Percentiles rank a stretch among this genome's conserved stretches.
These are phyloP conservation scores for Colletotrichum sp. DNA, from an alignment of 2,329 filamentous ascomycete genomes.

Conservation along the genomic window DNA sequence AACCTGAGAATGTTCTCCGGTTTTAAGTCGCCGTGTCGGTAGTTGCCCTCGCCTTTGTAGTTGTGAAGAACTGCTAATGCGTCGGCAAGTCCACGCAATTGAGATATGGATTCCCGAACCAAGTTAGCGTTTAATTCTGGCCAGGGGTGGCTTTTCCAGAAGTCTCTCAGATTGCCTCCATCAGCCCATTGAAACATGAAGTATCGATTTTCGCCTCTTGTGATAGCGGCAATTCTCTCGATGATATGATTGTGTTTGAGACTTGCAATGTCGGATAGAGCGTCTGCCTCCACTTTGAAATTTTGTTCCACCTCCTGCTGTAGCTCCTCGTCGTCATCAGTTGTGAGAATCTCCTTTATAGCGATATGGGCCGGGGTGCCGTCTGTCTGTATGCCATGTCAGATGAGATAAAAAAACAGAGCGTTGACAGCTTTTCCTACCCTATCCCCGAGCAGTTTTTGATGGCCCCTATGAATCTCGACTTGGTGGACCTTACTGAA, in stretches of 20 bases:
- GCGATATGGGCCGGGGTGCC: no score
- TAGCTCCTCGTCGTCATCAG: no score
- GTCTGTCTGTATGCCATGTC: no score
- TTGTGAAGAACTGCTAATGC: background rate
- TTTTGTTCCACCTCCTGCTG: no score
- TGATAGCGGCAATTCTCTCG: background rate
- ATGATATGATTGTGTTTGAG: background rate
- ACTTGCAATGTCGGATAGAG: background rate
- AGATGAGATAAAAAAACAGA: no score
- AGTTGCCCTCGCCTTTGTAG: no score
- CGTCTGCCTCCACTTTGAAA: background rate
- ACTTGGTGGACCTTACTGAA: background rate
- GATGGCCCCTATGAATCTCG: no score
- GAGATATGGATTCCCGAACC: background rate
- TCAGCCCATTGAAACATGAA: constrained; percentile 3
- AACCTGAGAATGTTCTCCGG: constrained; percentile 9
- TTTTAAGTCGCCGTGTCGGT: constrained; percentile 1
- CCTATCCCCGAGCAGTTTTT: background rate
- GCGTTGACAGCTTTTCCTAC: background rate
- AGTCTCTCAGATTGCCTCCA: constrained; percentile 2
- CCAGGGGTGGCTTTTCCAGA: background rate
- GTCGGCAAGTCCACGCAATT: background rate
- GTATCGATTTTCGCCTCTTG: background rate
- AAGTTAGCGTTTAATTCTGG: background rate
- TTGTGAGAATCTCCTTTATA: no score